Conservation (phyloP, 208 protist genomes). For the Crithidia thermophila region DNA sequence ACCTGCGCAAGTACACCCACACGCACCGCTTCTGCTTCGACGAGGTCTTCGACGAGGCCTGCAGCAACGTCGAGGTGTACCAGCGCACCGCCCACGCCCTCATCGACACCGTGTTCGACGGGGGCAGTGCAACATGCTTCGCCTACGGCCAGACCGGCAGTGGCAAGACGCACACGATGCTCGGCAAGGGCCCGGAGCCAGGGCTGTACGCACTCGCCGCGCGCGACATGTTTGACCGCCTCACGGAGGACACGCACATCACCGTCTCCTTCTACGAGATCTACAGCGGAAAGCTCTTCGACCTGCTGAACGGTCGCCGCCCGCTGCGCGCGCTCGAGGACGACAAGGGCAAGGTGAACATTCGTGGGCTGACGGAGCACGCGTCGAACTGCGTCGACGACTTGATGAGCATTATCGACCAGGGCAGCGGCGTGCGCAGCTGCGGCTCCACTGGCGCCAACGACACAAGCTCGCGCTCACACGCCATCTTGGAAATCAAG, state of each 20-base stretch:
- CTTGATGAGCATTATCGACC: conserved; percentile 75
- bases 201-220: conserved; percentile 77
- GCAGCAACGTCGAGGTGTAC: conserved; percentile 91
- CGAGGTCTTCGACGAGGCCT: conserved; percentile 92
- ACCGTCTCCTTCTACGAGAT: conserved; percentile 85
- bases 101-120: conserved; percentile 73
- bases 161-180: conserved; percentile 93
- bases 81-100: conserved; percentile 72
- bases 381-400: conserved; percentile 48
- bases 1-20: conserved; percentile 96
- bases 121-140: conserved; percentile 77
- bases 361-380: conserved; percentile 72
- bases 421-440: conserved; percentile 79
- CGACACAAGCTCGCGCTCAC: conserved; percentile 92
- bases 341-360: conserved; percentile 64
- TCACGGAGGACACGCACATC: conserved; percentile 41
- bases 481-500: conserved; percentile 94
- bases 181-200: conserved; percentile 65
- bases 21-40: conserved; percentile 97
- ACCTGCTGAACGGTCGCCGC: conserved; percentile 74
- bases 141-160: conserved; percentile 93
- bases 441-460: conserved; percentile 95
- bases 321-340: conserved; percentile 67
- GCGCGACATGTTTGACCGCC: conserved; percentile 68
- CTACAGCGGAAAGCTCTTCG: conserved; percentile 80